Conservation (phyloP, 768 basidiomycete species). For the Mycena olivaceomarginata region DNA sequence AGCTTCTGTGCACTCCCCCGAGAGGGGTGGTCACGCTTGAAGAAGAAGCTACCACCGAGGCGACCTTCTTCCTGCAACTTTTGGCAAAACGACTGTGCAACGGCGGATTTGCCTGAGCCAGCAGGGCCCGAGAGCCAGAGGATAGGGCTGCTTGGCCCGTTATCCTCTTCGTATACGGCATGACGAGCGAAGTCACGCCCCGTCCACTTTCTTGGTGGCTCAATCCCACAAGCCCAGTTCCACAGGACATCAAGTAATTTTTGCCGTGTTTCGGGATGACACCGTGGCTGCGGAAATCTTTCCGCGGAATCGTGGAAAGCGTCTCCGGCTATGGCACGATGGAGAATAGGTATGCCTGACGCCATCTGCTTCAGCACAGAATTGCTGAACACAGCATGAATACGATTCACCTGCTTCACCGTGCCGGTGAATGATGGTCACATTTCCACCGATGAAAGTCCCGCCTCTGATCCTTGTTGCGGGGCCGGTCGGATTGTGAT, state of each 20-base stretch:
- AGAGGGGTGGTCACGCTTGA: conserved; percentile 28
- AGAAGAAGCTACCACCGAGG: conserved; percentile 48
- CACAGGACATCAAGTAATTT: conserved; percentile 13
- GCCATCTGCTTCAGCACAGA: conserved; percentile 15
- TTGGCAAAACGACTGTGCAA: conserved; percentile 57
- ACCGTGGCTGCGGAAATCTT: conserved; percentile 9
- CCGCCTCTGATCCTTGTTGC: conserved; percentile 26
- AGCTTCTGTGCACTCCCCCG: conserved; percentile 24
- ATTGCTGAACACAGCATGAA: neutral
- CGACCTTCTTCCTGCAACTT: conserved; percentile 16
- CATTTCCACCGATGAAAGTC: conserved; percentile 30
- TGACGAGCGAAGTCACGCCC: neutral
- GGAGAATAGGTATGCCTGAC: conserved; percentile 7
- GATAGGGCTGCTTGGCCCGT: conserved; percentile 12
- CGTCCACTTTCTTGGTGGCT: conserved; percentile 6
- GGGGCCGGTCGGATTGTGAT: conserved; percentile 8
- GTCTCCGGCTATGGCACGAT: conserved; percentile 13
- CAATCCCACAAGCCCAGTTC: conserved; percentile 16
- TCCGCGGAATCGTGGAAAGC: conserved; percentile 19
- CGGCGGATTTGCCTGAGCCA: conserved; percentile 53
- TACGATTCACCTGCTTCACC: conserved; percentile 22
- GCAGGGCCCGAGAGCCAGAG: conserved; percentile 51
- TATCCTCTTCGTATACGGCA: conserved; percentile 13
- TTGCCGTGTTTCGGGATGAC: conserved; percentile 17
- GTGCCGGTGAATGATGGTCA: conserved; percentile 19